Base-by-base conservation (phyloP, 192 early-diverging fungal species). In the Obelidium mucronatum region DNA sequence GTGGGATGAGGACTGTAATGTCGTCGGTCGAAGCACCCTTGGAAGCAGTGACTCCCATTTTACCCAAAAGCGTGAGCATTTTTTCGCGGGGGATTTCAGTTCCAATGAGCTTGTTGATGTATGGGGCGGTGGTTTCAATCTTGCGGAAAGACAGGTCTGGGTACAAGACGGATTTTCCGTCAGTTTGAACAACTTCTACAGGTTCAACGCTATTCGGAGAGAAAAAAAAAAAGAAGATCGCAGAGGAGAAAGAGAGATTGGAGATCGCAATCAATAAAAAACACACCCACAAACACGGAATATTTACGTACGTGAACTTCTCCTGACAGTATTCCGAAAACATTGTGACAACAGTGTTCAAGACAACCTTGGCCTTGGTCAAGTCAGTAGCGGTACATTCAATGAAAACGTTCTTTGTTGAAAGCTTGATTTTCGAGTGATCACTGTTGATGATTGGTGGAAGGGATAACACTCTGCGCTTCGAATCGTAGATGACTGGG, bases 401-500 rank as follows among this genome's bases (percentile, higher is more conserved):
- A 82, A 99, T 97, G 60, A 99, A 93, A 42, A 99, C 92, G 75
- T 99, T 98, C 83, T 92, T 94, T 53, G 98, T 98, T 37, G 92
- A 85, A 40, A 97, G 83, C 28, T 88, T 92, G 80, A 99, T 99
- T 85, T 99, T 99, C 77, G 95, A 96, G 82, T 97, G 94, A 70
- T 99, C 90, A 74, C 94, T 90, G 90, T 99, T 99, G 90, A 99
- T 99, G 81, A 99, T 96, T 33, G 98, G 98, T 37, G 98, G 98
- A 70, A 99, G 85, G 53, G 97, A 98, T 79, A 95, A 86, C 24
- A 99, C 96, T 48, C 82, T 83, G 60, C 90, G 88, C 26, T 91
- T 93, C 51, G 90, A 83, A 81, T 98, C 97, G 78, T 88, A 95
- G 40, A 99, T 88, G 30, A 98, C 90, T 33, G 98, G 98, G 80